Evolutionary conservation across 352 stramenopile genomes (phyloP), one percentile per base, ranked within the genome.

Genomic region (Halophytophthora polymorphica): DNA sequence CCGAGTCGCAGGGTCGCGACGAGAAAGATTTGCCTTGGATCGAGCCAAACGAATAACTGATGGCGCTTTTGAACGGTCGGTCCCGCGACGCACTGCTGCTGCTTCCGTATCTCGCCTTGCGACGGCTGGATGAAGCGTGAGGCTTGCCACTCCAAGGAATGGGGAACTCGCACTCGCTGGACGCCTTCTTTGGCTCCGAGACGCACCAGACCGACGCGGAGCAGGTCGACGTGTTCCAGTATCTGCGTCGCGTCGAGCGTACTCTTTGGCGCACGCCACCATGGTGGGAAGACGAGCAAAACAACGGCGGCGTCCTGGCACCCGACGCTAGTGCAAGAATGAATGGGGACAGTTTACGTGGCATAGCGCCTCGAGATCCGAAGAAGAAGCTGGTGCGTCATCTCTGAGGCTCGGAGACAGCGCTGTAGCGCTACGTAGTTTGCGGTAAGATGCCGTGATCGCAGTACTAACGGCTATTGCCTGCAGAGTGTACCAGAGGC

Each of bases 101-200:
- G 25, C 4, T 31, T 8, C 25, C 25, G 25, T 31, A 31, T 8
- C 8, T 31, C 8, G 25, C 25, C 25, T 31, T 4, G 8, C 8
- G 4, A 31, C 25, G 25, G 25, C 25, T 31, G 25, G 4, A 31
- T 31, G 25, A 31, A 8, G 25, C 25, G 25, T 31, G 25, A 4
- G n/a, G 22, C 33, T 38, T 14, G 13, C 33, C 11, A 14, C 33
- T 38, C 13, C 6, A 38, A n/a, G 34, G 18, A 2, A 83, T 86
- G 75, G 75, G 75, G 2, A 46, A 69, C 33, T 53, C 62, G 25
- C 71, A 86, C 46, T 83, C 75, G 28, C 68, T 81, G 37, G 60
- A 69, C 40, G 59, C 63, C 36, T 70, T 86, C 54, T 84, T 86
- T 56, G 61, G 58, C 25, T 55, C 64, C 12, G 51, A 48, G 18